Evolutionary conservation across 345 rosid genomes (phyloP).

Genomic region (Brassica napus): DNA sequence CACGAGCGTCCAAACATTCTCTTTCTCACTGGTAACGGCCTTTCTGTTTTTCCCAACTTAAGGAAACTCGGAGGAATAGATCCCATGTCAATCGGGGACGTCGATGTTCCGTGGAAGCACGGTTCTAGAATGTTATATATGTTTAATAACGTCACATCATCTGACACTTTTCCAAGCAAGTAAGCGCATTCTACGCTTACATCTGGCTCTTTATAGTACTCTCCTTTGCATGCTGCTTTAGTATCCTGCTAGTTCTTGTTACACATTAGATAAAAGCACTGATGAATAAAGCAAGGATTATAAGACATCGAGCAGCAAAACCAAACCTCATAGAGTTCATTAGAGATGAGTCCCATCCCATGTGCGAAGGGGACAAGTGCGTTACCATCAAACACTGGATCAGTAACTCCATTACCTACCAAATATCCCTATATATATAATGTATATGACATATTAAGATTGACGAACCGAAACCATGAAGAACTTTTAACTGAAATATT

Average conservation of each 20-base stretch:
- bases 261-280: not conserved
- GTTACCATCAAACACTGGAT: slow-evolving; percentile 70
- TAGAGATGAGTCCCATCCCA: slow-evolving; percentile 91
- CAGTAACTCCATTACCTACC: slow-evolving; percentile 93
- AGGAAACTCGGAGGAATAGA: slow-evolving; percentile 66
- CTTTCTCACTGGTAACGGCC: slow-evolving; percentile 64
- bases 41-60: slow-evolving; percentile 51
- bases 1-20: slow-evolving; percentile 95
- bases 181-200: slow-evolving; percentile 19
- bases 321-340: slow-evolving; percentile 67
- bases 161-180: slow-evolving; percentile 45
- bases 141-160: slow-evolving; percentile 42
- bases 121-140: slow-evolving; percentile 87
- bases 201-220: slow-evolving; percentile 42
- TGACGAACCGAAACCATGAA: not conserved
- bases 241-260: slow-evolving; percentile 53
- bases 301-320: not conserved
- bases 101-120: slow-evolving; percentile 55
- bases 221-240: slow-evolving; percentile 55
- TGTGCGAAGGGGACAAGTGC: slow-evolving; percentile 86
- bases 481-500: not conserved
- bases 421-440: slow-evolving; percentile 70
- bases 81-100: slow-evolving; percentile 33
- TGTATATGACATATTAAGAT: not conserved
- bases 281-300: not conserved